Evolutionary conservation across 83 land plant genomes (phyloP).

Genomic region (Diphasiastrum complanatum): DNA sequence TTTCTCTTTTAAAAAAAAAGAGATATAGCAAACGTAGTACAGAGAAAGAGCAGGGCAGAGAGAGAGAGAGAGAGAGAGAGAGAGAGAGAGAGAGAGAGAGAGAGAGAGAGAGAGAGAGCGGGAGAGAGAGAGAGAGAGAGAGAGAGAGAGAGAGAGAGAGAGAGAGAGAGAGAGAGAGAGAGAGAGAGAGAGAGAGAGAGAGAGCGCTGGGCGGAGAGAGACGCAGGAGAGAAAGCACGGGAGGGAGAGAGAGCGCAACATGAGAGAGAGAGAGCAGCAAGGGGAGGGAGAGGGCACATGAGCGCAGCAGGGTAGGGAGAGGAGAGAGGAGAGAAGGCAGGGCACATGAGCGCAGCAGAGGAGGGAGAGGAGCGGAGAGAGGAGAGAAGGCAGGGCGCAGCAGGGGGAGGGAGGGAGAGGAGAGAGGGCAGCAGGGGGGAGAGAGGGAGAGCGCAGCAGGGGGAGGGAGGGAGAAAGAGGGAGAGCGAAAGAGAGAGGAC

Average conservation of each 20-base stretch:
- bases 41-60: too few species aligned
- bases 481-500: background rate
- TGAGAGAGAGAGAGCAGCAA: background rate
- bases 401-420: too few species aligned
- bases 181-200: conserved; percentile 3
- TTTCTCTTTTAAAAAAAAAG: too few species aligned
- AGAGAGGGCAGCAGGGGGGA: too few species aligned
- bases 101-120: too few species aligned
- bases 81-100: too few species aligned
- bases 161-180: conserved; percentile 3
- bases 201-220: background rate
- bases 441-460: background rate
- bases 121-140: too few species aligned
- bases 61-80: too few species aligned
- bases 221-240: background rate
- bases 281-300: background rate
- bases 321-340: background rate
- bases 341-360: too few species aligned
- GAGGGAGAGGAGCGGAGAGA: too few species aligned
- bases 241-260: background rate
- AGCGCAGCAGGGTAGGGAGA: background rate
- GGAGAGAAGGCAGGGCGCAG: background rate
- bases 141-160: conserved; percentile 3
- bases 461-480: background rate
- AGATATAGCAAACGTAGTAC: too few species aligned